Base-by-base conservation (phyloP, 2,329 filamentous ascomycete species). In the Fusarium newnesense region DNA sequence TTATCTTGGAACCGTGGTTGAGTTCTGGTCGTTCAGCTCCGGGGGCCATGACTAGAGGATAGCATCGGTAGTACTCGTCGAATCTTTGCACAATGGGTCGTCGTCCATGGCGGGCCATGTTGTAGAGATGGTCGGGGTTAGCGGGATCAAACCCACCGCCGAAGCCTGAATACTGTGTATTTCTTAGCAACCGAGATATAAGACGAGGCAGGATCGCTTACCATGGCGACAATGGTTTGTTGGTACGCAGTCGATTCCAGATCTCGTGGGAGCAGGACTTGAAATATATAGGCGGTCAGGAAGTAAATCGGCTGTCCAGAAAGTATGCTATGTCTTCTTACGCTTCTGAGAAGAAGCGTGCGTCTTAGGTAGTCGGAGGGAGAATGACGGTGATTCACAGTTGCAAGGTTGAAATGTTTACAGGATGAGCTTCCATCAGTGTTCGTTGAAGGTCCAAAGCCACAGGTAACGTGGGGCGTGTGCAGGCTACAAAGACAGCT, bases 31-130 rank as follows among this genome's bases (percentile, higher is more conserved):
- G 90, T 78, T 98, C 95, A 42, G 94, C 90, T 6, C 96, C 95
- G 18, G 95, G 94, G 71, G 97, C 91, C 95, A 99, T 98, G 77
- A 92, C 91, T 78, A 98, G 89, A 47, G 96, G 96, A 80, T 98
- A 99, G 86, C 95, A 98, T 79, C 96, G 92, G 84, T 98, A 98
- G 86, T 97, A 98, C 83, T 99, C 96, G 83, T 99, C 96, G 85
- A 99, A 99, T 69, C 95, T 94, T 77, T 94, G 93, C 60, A 86
- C 76, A 84, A 87, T 78, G 81, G 86, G 82, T 60, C 86, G 83
- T 67, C 87, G 85, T 64, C 84, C 82, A 61, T 79, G 77, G 65
- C 81, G 82, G 42, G 85, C 85, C 83, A 87, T 84, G 79, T 84
- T 84, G 78, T 84, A 86, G 77, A 87, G 83, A 66, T 85, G 82